These are phyloP conservation scores for Davidsoniella virescens DNA, from an alignment of 2,329 filamentous ascomycete species.

Conservation along the genomic window DNA sequence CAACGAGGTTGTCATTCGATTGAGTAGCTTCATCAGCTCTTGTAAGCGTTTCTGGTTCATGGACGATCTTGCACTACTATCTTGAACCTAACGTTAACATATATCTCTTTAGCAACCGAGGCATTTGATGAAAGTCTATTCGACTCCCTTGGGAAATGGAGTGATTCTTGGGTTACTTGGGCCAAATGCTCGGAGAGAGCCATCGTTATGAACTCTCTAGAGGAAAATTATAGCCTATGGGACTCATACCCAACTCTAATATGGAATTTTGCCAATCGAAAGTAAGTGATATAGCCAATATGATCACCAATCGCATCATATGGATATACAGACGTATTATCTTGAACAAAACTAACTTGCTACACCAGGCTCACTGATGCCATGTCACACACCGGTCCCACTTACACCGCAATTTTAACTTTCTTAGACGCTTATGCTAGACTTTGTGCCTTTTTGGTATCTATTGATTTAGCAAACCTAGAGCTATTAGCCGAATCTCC, in stretches of 20 bases:
- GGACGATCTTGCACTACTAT: background rate
- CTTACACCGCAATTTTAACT: conserved; percentile 12
- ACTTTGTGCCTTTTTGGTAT: conserved; percentile 35
- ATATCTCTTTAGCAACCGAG: conserved; percentile 21
- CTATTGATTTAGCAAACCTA: conserved; percentile 25
- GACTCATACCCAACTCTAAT: conserved; percentile 33
- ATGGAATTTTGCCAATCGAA: conserved; percentile 20
- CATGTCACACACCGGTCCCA: background rate
- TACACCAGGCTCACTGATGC: background rate
- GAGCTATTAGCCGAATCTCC: background rate
- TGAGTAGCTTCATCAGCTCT: conserved; percentile 23
- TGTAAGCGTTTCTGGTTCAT: conserved; percentile 19
- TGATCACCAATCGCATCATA: background rate
- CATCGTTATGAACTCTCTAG: conserved; percentile 27
- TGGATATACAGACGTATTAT: background rate
- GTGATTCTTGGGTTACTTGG: conserved; percentile 31
- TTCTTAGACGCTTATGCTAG: conserved; percentile 29
- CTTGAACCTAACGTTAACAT: background rate
- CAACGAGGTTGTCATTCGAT: conserved; percentile 21
- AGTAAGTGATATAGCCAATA: background rate
- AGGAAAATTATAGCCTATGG: conserved; percentile 35
- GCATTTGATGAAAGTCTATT: conserved; percentile 28
- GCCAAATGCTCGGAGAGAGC: conserved; percentile 21
- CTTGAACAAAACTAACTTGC: background rate
- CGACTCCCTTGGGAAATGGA: conserved; percentile 31